These are phyloP conservation scores for Paraphoma sp. DNA, from an alignment of 2,329 filamentous ascomycete species.

Conservation along the genomic window DNA sequence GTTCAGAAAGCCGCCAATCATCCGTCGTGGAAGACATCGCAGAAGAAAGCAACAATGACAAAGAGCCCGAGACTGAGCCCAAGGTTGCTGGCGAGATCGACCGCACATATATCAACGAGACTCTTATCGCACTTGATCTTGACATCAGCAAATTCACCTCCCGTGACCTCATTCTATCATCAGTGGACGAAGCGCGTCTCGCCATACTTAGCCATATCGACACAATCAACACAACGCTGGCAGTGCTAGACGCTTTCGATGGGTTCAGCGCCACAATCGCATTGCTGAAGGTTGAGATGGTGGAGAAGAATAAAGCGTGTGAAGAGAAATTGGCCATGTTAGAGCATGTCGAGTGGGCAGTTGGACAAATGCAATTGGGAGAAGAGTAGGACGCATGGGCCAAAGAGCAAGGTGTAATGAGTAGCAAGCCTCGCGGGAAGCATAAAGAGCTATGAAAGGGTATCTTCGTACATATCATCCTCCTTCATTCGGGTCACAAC, in stretches of 20 bases:
- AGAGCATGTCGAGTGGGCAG: constrained; percentile 7
- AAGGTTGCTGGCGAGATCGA: not conserved
- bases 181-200: constrained; percentile 12
- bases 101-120: constrained; percentile 1
- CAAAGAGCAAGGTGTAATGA: no score
- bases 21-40: constrained; percentile 2
- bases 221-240: constrained; percentile 16
- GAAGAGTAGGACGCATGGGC: not conserved
- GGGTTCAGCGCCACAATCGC: constrained; percentile 21
- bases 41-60: constrained; percentile 1
- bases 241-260: constrained; percentile 14
- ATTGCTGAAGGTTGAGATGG: constrained; percentile 15
- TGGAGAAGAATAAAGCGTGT: constrained; percentile 12
- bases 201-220: constrained; percentile 11
- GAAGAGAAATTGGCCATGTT: constrained; percentile 14
- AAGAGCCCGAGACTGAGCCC: not conserved
- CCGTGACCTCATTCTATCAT: constrained; percentile 14
- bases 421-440: not conserved
- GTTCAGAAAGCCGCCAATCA: constrained; percentile 1
- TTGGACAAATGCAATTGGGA: not conserved
- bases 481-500: not conserved
- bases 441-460: not conserved
- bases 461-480: not conserved
- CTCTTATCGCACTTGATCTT: not conserved
- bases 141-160: constrained; percentile 7